These are phyloP conservation scores for Trichoderma atroviride DNA, from an alignment of 2,329 filamentous ascomycete genomes.

Conservation along the genomic window DNA sequence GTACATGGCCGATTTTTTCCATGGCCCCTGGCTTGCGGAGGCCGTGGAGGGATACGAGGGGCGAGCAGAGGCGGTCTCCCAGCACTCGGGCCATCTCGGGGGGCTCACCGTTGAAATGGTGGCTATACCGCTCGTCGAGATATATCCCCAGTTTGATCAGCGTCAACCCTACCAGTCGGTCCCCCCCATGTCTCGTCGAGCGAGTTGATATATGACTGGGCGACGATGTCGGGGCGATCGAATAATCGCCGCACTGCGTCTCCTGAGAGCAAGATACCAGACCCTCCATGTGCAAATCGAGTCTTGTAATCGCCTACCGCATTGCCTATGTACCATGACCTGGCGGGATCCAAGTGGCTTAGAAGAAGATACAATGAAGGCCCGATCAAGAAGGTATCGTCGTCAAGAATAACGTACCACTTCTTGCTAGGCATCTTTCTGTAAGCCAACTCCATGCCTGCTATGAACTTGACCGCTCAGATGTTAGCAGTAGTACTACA, in stretches of 20 bases:
- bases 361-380: constrained; percentile 53
- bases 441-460: constrained; percentile 57
- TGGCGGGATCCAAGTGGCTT: constrained; percentile 50
- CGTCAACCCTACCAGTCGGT: constrained; percentile 56
- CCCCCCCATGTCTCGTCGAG: constrained; percentile 58
- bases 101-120: constrained; percentile 59
- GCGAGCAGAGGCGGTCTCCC: constrained; percentile 55
- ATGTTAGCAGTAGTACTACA: not conserved
- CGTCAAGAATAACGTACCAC: constrained; percentile 62
- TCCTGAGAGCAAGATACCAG: constrained; percentile 55
- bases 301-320: constrained; percentile 59
- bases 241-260: constrained; percentile 53
- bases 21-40: constrained; percentile 50
- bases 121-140: constrained; percentile 57
- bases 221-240: constrained; percentile 46
- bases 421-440: constrained; percentile 55
- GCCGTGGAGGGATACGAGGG: constrained; percentile 58
- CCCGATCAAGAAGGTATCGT: constrained; percentile 59
- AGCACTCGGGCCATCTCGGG: constrained; percentile 53
- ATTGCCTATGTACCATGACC: constrained; percentile 57
- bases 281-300: constrained; percentile 61
- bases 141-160: constrained; percentile 58
- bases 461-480: constrained; percentile 50
- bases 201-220: constrained; percentile 50
- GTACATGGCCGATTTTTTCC: constrained; percentile 47